A percentile compares a stretch with the other conserved stretches of the same genome.
Evolutionary conservation across 2,329 filamentous ascomycete genomes (phyloP).

Genomic region (Botrytis tulipae): DNA sequence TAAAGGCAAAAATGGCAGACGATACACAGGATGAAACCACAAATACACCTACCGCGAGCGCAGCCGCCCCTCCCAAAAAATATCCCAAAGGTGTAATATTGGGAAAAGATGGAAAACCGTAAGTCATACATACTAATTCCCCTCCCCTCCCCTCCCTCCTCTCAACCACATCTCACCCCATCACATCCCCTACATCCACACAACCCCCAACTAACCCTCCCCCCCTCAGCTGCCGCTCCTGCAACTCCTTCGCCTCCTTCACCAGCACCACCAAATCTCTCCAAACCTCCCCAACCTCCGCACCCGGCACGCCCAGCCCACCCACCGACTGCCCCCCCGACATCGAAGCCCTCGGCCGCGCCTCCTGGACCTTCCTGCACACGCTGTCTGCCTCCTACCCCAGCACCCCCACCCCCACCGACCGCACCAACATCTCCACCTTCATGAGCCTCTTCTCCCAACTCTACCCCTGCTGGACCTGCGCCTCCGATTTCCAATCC

Average conservation of each 20-base stretch:
- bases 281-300: conserved; percentile 38
- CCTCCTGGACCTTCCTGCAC: conserved; percentile 92
- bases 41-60: conserved; percentile 18
- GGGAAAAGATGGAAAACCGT: conserved; percentile 83
- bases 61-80: conserved; percentile 42
- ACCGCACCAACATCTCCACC: conserved; percentile 72
- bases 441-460: conserved; percentile 82
- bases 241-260: conserved; percentile 61
- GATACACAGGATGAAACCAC: conserved; percentile 32
- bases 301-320: conserved; percentile 41
- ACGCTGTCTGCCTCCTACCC: conserved; percentile 88
- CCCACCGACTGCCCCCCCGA: conserved; percentile 81
- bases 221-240: conserved; percentile 62
- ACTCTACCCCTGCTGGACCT: conserved; percentile 93
- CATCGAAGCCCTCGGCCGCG: conserved; percentile 80
- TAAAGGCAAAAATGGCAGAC: conserved; percentile 31
- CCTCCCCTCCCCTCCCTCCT: background rate
- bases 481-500: conserved; percentile 82
- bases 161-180: background rate
- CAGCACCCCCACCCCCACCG: conserved; percentile 57
- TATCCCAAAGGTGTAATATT: conserved; percentile 71
- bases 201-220: background rate
- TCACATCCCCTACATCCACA: background rate
- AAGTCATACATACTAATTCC: conserved; percentile 41
- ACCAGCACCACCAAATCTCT: conserved; percentile 40